Evolutionary conservation across 208 protist genomes (phyloP), one percentile per base, ranked within the genome.

Genomic region (Herpetomonas tarakana): DNA sequence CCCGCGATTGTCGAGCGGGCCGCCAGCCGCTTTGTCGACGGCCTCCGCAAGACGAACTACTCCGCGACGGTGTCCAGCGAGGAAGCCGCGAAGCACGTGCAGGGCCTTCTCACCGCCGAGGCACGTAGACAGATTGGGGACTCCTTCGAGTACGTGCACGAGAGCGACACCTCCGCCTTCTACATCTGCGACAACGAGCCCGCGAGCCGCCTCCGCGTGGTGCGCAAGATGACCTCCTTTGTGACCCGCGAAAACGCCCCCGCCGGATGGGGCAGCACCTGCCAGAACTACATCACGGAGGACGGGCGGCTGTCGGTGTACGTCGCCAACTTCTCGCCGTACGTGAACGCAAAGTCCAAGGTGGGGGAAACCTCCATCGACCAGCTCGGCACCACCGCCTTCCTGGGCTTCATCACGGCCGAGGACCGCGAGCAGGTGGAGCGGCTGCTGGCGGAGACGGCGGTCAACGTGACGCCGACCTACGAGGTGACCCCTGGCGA

Each of bases 131-230:
- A 62, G 39, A 56, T 78, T 39, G 87, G 83, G 35, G 75, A 87
- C 66, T 52, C 71, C 45, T 83, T 86, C 71, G 62, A 83, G 66
- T 85, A 88, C 78, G 60, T 78, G 26, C 77, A 88, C 68, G 79
- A 88, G 59, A 60, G 50, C 12, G 66, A 68, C 30, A 26, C 58
- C 28, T 56, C 26, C 28, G 87, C 83, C 46, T 91, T 91, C 71
- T 91, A 86, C 70, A 78, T 93, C 59, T 90, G 82, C 68, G 57
- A 55, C 54, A 87, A 83, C 52, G 71, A 72, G 29, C 63, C 67
- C 38, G 29, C 56, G 16, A 78, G 38, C 29, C 78, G 76, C 46
- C 58, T 88, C 28, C 49, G 57, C 4, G 75, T 83, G 70, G 65
- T 91, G 47, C 83, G 83, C 44, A 74, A 74, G 46, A 69, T 93